phyloP scores from a whole-genome alignment of 1,284 basidiomycete species.

The Inonotus hispidus region DNA sequence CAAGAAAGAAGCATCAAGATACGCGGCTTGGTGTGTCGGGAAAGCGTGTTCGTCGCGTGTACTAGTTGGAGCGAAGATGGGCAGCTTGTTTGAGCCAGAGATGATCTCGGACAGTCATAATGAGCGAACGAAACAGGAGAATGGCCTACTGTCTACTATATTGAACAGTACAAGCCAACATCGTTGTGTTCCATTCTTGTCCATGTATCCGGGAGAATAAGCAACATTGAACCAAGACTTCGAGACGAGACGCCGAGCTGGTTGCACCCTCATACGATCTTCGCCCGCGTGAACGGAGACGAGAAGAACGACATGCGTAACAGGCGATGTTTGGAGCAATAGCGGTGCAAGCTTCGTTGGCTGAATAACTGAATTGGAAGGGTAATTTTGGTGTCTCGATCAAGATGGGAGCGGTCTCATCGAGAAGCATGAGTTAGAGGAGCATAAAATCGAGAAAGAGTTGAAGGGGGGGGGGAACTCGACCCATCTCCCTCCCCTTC shows the following conservation, averaged over 20 bases:
- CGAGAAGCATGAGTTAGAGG: not conserved
- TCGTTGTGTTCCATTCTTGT: not conserved
- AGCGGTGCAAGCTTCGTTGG: not conserved
- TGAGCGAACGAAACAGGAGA: not conserved
- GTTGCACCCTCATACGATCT: not conserved
- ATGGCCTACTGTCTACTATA: not conserved
- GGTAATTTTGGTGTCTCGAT: not conserved
- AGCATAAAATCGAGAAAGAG: not conserved
- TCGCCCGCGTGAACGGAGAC: not conserved
- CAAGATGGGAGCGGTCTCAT: not conserved
- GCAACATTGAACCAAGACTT: not conserved
- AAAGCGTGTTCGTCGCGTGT: not conserved
- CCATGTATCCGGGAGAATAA: not conserved
- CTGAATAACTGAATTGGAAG: not conserved
- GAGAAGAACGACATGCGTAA: not conserved
- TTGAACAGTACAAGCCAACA: not conserved
- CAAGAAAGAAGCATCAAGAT: not conserved
- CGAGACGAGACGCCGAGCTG: not conserved
- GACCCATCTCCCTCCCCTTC: not conserved
- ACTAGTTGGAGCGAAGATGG: not conserved
- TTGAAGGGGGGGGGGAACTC: not conserved
- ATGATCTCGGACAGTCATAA: not conserved
- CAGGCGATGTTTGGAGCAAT: not conserved
- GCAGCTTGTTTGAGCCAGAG: not conserved
- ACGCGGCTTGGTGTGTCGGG: not conserved